These are phyloP conservation scores for Microstegium vimineum DNA, from an alignment of 176 grass and related monocot species.

Conservation along the genomic window DNA sequence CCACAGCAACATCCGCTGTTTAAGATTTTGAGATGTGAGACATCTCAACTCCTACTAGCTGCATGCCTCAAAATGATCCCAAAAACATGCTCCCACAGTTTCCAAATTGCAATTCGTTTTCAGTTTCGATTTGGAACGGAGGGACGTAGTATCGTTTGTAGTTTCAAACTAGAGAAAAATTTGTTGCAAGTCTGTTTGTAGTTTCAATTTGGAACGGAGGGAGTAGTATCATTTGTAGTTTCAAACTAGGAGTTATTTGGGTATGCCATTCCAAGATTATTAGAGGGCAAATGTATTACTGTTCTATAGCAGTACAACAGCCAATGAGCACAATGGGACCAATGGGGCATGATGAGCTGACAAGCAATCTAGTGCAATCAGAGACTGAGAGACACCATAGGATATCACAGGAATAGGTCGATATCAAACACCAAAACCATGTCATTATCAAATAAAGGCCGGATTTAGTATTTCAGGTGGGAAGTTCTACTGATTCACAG, in stretches of 20 bases:
- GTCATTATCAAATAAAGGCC: conserved; percentile 36
- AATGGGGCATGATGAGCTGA: not conserved
- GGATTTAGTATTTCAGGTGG: conserved; percentile 28
- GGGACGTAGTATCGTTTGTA: not conserved
- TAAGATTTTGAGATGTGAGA: not conserved
- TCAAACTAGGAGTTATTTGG: not conserved
- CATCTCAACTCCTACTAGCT: conserved; percentile 1
- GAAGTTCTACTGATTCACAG: not conserved
- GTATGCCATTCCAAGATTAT: not conserved
- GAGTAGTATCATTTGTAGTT: too few relatives aligned
- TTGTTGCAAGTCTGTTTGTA: too few relatives aligned
- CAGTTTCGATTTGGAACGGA: not conserved
- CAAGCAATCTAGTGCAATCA: not conserved
- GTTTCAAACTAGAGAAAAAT: too few relatives aligned
- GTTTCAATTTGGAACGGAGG: too few relatives aligned
- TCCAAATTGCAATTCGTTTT: not conserved
- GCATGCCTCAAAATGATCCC: not conserved
- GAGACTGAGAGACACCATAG: not conserved
- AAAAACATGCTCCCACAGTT: not conserved
- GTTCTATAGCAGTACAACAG: not conserved
- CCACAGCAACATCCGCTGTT: not conserved
- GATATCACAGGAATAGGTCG: conserved; percentile 5
- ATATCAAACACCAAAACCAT: conserved; percentile 5
- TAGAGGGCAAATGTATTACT: not conserved
- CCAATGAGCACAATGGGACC: not conserved